Evolutionary conservation across 352 stramenopile genomes (phyloP).

Genomic region (Pythium sukuiense): DNA sequence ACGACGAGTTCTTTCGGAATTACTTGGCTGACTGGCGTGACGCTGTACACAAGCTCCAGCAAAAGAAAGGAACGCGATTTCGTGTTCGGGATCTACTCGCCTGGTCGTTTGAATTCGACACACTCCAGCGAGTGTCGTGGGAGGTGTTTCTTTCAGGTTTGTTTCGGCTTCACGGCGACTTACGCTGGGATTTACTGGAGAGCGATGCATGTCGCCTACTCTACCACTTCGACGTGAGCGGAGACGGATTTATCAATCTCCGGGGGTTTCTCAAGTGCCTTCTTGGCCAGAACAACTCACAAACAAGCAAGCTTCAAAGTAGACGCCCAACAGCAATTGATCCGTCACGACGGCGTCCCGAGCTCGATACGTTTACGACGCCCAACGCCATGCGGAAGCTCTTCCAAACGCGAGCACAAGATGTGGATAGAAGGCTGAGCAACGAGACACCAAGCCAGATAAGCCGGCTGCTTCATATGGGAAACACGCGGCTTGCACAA

Average conservation of each 20-base stretch:
- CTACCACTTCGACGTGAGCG: background rate
- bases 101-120: background rate
- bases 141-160: background rate
- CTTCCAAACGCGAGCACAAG: background rate
- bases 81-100: background rate
- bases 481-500: conserved; percentile 12
- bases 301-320: background rate
- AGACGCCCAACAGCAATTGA: background rate
- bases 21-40: conserved; percentile 19
- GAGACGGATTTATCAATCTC: background rate
- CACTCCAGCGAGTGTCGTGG: background rate
- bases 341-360: background rate
- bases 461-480: background rate
- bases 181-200: background rate
- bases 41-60: background rate
- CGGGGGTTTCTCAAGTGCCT: background rate
- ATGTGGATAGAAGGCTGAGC: background rate
- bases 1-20: conserved; percentile 15
- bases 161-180: background rate
- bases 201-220: background rate
- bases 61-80: background rate
- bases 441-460: background rate
- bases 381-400: conserved; percentile 14
- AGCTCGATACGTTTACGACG: conserved; percentile 12
- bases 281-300: background rate